phyloP scores from a whole-genome alignment of 108 stramenopile species.

The Nannochloropsis gaditana region DNA sequence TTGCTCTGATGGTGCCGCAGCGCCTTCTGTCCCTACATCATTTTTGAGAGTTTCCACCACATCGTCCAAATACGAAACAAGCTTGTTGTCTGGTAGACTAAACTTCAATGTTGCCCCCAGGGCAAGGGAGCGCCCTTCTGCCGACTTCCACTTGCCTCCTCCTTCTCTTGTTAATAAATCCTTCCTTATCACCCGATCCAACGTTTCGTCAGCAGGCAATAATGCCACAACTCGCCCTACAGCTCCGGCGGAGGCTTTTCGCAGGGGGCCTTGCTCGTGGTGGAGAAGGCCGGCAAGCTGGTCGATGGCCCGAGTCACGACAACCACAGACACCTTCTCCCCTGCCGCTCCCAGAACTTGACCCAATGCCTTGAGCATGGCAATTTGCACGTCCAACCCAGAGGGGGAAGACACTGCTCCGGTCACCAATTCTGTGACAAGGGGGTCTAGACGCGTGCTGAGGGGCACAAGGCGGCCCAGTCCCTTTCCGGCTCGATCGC shows the following conservation, averaged over 20 bases:
- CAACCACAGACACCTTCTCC: constrained; percentile 19
- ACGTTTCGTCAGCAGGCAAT: neutral
- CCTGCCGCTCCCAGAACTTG: constrained; percentile 36
- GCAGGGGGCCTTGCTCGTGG: neutral
- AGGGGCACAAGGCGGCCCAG: constrained; percentile 39
- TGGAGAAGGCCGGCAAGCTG: constrained; percentile 17
- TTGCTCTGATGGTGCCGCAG: neutral
- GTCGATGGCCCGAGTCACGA: neutral
- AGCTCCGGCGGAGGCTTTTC: constrained; percentile 24
- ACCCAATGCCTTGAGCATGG: constrained; percentile 38
- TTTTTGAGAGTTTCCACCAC: neutral
- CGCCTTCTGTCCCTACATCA: neutral
- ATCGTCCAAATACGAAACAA: neutral
- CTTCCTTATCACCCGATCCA: neutral
- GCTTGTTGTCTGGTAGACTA: neutral
- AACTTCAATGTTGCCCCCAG: neutral
- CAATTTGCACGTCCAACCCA: neutral
- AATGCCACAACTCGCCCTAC: constrained; percentile 8
- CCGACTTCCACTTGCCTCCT: neutral
- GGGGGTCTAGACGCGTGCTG: constrained; percentile 42
- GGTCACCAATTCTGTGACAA: constrained; percentile 36
- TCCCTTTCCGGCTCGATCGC: constrained; percentile 30
- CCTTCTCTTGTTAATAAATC: neutral
- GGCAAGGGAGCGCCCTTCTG: neutral
- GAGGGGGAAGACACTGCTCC: constrained; percentile 29